A percentile compares a stretch with the other conserved stretches of the same genome.
Conservation (phyloP, 495 filamentous ascomycete species). For the Penicillium malachiteum region DNA sequence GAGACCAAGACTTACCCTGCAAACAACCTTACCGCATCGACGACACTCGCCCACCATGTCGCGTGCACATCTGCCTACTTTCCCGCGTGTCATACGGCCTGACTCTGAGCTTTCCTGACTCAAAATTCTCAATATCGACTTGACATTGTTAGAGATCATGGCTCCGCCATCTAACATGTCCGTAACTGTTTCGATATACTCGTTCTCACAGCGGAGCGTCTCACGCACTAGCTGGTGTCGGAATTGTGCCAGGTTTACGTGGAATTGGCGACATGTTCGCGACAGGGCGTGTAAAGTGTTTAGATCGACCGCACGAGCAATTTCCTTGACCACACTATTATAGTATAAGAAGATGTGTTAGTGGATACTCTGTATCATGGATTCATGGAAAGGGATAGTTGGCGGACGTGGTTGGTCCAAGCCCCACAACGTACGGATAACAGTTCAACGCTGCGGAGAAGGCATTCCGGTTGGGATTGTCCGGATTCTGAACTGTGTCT, state of each 20-base stretch:
- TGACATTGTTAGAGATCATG: conserved; percentile 35
- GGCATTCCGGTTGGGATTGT: conserved; percentile 63
- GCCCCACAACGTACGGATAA: conserved; percentile 69
- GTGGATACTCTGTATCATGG: not conserved
- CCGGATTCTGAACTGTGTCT: not conserved
- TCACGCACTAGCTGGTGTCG: conserved; percentile 67
- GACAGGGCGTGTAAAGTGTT: conserved; percentile 82
- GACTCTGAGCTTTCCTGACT: conserved; percentile 30
- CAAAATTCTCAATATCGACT: conserved; percentile 35
- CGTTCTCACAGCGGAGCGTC: conserved; percentile 76
- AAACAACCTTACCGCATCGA: conserved; percentile 71
- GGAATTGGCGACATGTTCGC: conserved; percentile 75
- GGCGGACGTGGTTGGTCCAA: not conserved
- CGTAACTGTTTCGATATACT: conserved; percentile 48
- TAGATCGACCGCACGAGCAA: conserved; percentile 74
- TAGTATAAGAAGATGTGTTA: not conserved
- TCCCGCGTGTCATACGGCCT: conserved; percentile 56
- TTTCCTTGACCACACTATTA: conserved; percentile 64
- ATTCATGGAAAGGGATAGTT: not conserved
- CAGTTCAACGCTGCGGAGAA: conserved; percentile 79
- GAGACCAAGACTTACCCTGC: conserved; percentile 55
- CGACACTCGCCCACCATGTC: conserved; percentile 84
- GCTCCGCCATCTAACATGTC: conserved; percentile 37
- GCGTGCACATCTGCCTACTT: conserved; percentile 71
- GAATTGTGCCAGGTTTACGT: conserved; percentile 71